Base-by-base conservation (phyloP, 306 rosid genomes). In the Corylus americana region DNA sequence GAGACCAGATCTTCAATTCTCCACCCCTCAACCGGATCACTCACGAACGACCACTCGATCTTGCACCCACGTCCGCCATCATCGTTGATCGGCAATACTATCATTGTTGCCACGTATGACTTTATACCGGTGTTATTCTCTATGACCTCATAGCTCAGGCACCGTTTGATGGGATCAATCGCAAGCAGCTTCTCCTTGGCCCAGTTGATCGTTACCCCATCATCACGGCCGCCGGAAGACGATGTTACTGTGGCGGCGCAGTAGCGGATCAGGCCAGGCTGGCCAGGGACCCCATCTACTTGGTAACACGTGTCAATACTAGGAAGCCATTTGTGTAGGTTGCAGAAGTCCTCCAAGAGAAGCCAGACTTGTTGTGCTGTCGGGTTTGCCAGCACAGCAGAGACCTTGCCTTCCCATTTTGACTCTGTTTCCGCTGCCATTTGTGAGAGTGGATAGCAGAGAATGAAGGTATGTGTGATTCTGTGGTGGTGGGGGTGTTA, bases 1-100 rank as follows among this genome's bases (percentile, higher is more conserved):
- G 90, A 83, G 4, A 39, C 13, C 45, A 87, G 64, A 77, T 55
- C 87, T 10, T 86, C 80, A 5, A 80, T 73, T 16, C 7, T 62
- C 94, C 78, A 78, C 3, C 88, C 85, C 51, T 90, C 81, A 10
- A 84, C 14, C 1, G 97, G 91, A 74, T 90, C 94, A 74, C 88
- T 7, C 6, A 83, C 81, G 80, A 89, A 87, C 3, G 87, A 84
- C 94, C 94, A 89, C 57, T 84, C 81, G 12, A 92, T 82, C 88
- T 76, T 77, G 80, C 90, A 90, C 5, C 88, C 92, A n/a, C 6
- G 51, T 20, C 2, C 48, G 18, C 14, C 74, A 12, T 72, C 81
- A 35, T 20, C 69, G 17, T 62, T 5, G 12, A 76, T 25, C 1
- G 90, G 76, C 11, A 83, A 3, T 0, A 89, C 89, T 63, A 74